These are phyloP conservation scores for Cymbopogon flexuosus DNA, from an alignment of 202 grass and related monocot species.

Conservation along the genomic window DNA sequence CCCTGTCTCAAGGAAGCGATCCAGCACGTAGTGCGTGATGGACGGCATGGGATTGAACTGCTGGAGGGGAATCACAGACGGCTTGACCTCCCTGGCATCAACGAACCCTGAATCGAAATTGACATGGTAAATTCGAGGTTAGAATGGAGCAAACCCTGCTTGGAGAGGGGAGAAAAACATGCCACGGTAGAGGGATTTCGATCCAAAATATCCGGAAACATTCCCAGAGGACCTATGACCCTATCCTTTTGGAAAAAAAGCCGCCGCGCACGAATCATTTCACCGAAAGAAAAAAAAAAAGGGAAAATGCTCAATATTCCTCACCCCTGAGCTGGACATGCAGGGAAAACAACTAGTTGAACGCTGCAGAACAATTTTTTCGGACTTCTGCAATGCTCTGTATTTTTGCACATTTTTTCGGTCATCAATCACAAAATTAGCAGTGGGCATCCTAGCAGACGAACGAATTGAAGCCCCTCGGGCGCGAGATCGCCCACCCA, in stretches of 20 bases:
- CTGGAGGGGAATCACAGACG: constrained; percentile 12
- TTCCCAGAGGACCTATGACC: constrained; percentile 1
- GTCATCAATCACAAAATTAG: not conserved
- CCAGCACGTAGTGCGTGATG: constrained; percentile 66
- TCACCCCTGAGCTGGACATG: not conserved
- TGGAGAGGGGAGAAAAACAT: not conserved
- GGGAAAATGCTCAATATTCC: no score
- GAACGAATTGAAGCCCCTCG: not conserved
- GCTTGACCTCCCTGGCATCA: constrained; percentile 26
- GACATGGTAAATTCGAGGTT: not conserved
- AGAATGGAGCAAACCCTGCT: constrained; percentile 15
- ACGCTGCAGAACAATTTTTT: not conserved
- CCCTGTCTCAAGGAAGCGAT: constrained; percentile 69
- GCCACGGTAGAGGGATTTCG: not conserved
- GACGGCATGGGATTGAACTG: constrained; percentile 56
- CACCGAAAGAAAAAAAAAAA: not conserved
- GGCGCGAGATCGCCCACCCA: not conserved
- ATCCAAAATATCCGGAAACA: constrained; percentile 47
- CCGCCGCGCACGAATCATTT: not conserved
- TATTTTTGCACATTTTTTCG: not conserved
- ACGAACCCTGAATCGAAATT: constrained; percentile 31
- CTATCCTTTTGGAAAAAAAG: constrained; percentile 20
- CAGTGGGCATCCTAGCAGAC: not conserved
- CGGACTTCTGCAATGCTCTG: not conserved
- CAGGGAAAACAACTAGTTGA: not conserved